These are phyloP conservation scores for Eucalyptus camaldulensis DNA, from an alignment of 345 rosid species.

Conservation along the genomic window DNA sequence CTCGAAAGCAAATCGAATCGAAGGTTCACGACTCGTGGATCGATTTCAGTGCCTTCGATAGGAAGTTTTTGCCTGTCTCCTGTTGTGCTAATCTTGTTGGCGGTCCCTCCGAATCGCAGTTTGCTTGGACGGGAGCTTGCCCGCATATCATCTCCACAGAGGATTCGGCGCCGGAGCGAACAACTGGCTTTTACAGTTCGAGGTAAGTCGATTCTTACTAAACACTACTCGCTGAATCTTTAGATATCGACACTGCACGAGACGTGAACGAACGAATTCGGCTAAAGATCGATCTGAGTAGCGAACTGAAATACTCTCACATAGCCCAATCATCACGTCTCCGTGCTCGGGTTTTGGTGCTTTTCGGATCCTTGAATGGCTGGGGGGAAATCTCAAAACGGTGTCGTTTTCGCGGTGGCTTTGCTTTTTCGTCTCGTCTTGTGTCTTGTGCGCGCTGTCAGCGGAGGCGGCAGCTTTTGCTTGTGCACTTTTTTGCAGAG, in stretches of 20 bases:
- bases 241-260: background rate
- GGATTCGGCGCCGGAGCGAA: constrained; percentile 72
- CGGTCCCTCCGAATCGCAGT: constrained; percentile 10
- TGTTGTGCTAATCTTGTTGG: background rate
- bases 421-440: background rate
- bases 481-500: background rate
- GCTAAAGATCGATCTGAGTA: background rate
- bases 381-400: background rate
- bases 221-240: background rate
- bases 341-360: background rate
- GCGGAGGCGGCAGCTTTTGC: background rate
- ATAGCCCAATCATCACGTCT: background rate
- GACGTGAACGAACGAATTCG: background rate
- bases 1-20: background rate
- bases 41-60: background rate
- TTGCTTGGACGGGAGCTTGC: constrained; percentile 95
- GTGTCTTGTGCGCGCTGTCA: background rate
- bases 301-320: background rate
- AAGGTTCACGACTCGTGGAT: background rate
- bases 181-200: constrained; percentile 90
- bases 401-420: background rate
- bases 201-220: constrained; percentile 27
- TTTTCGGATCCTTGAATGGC: background rate
- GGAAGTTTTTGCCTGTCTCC: background rate
- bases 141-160: constrained; percentile 71